Percentiles rank a stretch among this genome's conserved stretches.
These are phyloP conservation scores for Vitis labrusca DNA, from an alignment of 164 flowering plant species.

Conservation along the genomic window DNA sequence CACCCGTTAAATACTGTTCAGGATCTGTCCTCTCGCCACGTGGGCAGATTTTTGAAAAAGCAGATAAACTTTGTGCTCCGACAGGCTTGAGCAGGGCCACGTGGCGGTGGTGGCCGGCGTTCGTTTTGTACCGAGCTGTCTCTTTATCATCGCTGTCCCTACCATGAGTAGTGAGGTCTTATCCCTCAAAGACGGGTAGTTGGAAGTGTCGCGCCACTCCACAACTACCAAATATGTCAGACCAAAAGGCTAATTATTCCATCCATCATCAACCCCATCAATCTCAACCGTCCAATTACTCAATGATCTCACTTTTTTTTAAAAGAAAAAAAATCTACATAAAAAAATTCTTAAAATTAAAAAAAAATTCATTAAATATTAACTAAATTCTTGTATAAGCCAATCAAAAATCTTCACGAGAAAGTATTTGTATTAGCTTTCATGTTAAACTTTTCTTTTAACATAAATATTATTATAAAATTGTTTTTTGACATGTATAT, in stretches of 20 bases:
- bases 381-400: too few relatives aligned
- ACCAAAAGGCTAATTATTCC: neutral
- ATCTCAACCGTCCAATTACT: neutral
- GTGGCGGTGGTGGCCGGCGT: conserved; percentile 19
- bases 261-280: neutral
- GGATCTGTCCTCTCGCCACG: neutral
- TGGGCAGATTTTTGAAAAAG: neutral
- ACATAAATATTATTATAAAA: too few relatives aligned
- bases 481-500: too few relatives aligned
- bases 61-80: neutral
- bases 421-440: too few relatives aligned
- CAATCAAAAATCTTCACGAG: too few relatives aligned
- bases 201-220: neutral
- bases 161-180: conserved; percentile 16
- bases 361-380: too few relatives aligned
- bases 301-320: too few relatives aligned
- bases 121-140: conserved; percentile 15
- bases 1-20: too few relatives aligned
- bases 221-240: neutral
- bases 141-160: conserved; percentile 20
- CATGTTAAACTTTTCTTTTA: too few relatives aligned
- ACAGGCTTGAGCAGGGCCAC: conserved; percentile 1
- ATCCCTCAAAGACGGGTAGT: conserved; percentile 7
- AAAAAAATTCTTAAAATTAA: too few relatives aligned
- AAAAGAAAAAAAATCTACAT: too few relatives aligned